Evolutionary conservation across 2,329 filamentous ascomycete genomes (phyloP), one percentile per base, ranked within the genome.

Genomic region (Talaromyces amestolkiae): DNA sequence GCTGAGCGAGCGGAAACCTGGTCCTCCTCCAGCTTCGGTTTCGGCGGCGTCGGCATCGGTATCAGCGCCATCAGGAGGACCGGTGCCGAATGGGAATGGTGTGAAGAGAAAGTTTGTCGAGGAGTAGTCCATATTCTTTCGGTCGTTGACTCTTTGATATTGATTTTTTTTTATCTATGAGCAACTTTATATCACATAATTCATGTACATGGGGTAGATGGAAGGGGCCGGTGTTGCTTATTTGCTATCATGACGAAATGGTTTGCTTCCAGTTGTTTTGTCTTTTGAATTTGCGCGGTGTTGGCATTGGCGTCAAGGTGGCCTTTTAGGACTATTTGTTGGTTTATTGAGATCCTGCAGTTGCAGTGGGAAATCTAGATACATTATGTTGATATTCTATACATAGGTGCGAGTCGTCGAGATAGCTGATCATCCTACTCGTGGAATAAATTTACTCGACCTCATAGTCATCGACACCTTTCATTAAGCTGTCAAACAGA

Each of bases 51-150:
- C 51, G n/a, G 53, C 53, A 15, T 43, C 56, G 19, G 19, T 39
- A 27, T 22, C 70, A 53, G 73, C 73, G 37, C 70, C 68, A 17
- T 19, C 37, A 45, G 37, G 70, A 47, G 72, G 72, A 43, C 71
- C 67, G 19, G 69, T 66, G 58, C 69, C 72, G n/a, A 70, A 73
- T 66, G 69, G 54, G 22, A 76, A 76, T 64, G 77, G 78, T 3
- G 70, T 77, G 31, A 80, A 80, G 70, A 74, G 78, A 68, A 80
- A 80, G 66, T 77, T 75, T 53, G 53, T 24, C 11, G 78, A 79
- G 63, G 78, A 79, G 53, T 79, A 65, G 73, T 31, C 53, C 17
- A 37, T 60, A 41, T 17, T 22, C 45, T 37, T 47, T 31, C 65
- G 45, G 58, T 35, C 35, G 62, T 31, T 24, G 31, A 13, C 47